A percentile compares a stretch with the other conserved stretches of the same genome.
Evolutionary conservation across 2,329 filamentous ascomycete genomes (phyloP).

Genomic region (Neopestalotiopsis sp.): DNA sequence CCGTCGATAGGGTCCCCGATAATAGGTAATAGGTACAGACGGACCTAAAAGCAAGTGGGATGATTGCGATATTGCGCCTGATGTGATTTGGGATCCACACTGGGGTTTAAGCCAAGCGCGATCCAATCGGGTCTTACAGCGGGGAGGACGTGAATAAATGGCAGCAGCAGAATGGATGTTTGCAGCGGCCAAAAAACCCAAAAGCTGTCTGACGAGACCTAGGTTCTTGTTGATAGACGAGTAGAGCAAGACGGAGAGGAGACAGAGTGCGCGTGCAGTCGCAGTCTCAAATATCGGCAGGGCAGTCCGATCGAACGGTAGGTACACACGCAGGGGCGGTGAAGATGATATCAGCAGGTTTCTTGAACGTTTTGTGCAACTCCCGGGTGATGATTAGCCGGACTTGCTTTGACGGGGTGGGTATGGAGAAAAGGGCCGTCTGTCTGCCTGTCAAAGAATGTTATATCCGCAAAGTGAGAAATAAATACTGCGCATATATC

Average conservation of each 20-base stretch:
- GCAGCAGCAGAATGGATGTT: not conserved
- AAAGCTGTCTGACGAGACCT: not conserved
- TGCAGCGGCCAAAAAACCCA: not conserved
- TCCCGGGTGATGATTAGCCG: not conserved
- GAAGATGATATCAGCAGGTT: slow-evolving; percentile 1
- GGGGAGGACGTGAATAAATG: slow-evolving; percentile 14
- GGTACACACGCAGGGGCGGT: not conserved
- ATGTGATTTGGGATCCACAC: slow-evolving; percentile 20
- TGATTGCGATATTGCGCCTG: slow-evolving; percentile 13
- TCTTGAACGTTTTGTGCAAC: not conserved
- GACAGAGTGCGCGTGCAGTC: not conserved
- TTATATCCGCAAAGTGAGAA: not conserved
- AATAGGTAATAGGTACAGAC: not conserved
- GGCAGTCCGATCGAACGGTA: not conserved
- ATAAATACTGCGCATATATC: not conserved
- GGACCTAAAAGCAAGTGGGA: slow-evolving; percentile 5
- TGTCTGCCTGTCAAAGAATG: not conserved
- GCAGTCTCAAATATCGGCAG: not conserved
- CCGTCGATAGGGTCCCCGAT: not conserved
- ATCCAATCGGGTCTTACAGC: slow-evolving; percentile 19
- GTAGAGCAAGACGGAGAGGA: not conserved
- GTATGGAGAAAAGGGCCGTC: no score
- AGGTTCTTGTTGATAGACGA: not conserved
- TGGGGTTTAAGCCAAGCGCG: slow-evolving; percentile 1
- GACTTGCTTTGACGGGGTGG: not conserved